Base-by-base conservation (phyloP, 345 rosid genomes). In the Toxicodendron radicans region DNA sequence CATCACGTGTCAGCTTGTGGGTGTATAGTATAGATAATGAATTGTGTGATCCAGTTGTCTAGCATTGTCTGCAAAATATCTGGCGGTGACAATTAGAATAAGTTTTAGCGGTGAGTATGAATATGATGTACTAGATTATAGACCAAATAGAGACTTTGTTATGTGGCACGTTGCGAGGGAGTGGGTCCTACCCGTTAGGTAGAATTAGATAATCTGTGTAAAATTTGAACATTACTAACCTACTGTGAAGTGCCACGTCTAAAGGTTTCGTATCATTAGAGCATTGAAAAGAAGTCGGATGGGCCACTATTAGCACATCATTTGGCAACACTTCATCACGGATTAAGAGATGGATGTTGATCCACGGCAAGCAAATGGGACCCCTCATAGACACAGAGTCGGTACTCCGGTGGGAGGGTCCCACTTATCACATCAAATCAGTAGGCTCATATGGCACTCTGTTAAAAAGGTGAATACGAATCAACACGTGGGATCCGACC, bases 101-200 rank as follows among this genome's bases (percentile, higher is more conserved):
- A 66, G 52, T 48, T 71, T 57, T 0, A 4, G 6, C 41, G 0
- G 18, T 11, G 32, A 51, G n/a, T 41, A 45, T n/a, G n/a, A n/a
- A n/a, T n/a, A n/a, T 35, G 3, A 56, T 43, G 72, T 54, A 72
- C 59, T 46, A 49, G 24, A 60, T 23, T 38, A 59, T 68, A 58
- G 48, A 51, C 43, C 1, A 35, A 0, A 35, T 6, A 5, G 12
- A 27, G 17, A 13, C 8, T 58, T 2, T 43, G 68, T 7, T 35
- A 73, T 80, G 76, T 79, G 82, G 82, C 74, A 43, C 14, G 32
- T 43, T 58, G 20, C 41, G 24, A 56, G 4, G 58, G 4, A 12
- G 54, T 10, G 38, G 80, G 77, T 17, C 78, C 70, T 1, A 45
- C 32, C 32, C 16, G 59, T 78, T 68, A 46, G 73, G 72, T 78